phyloP scores from a whole-genome alignment of 2,329 filamentous ascomycete genomes.

The Sordariomycetes sp. region DNA sequence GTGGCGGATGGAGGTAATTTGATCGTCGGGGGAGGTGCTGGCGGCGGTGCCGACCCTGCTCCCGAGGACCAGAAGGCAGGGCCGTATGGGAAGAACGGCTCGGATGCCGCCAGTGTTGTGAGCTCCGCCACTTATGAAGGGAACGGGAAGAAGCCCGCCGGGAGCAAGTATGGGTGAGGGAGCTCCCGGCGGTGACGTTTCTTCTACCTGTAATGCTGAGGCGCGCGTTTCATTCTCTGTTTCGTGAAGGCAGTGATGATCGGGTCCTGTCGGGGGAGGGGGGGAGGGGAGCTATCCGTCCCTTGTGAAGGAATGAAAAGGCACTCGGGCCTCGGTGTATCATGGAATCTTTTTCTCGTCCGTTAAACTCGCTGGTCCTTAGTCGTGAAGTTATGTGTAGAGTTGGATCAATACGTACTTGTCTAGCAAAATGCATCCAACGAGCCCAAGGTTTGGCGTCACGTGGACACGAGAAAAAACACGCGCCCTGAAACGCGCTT shows the following conservation, averaged over 20 bases:
- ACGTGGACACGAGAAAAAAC: not conserved
- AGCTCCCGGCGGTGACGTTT: not conserved
- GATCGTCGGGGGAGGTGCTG: conserved; percentile 56
- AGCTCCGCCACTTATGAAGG: conserved; percentile 4
- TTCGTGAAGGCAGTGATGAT: not conserved
- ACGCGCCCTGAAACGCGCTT: not conserved
- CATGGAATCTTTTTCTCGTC: not conserved
- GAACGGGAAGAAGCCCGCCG: conserved; percentile 19
- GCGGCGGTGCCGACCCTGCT: conserved; percentile 12
- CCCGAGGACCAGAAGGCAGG: conserved; percentile 12
- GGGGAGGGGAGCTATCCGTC: not conserved
- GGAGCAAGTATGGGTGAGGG: conserved; percentile 1
- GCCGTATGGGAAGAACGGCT: conserved; percentile 16
- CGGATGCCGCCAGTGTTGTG: not conserved
- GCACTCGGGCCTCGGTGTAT: not conserved
- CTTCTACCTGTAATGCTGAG: not conserved
- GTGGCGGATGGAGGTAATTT: conserved; percentile 66
- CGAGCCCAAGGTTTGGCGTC: not conserved
- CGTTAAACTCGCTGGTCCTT: too few relatives aligned
- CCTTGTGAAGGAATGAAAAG: not conserved
- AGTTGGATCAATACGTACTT: too few relatives aligned
- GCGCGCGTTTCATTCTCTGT: not conserved
- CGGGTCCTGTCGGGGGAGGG: too few relatives aligned
- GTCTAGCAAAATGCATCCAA: too few relatives aligned
- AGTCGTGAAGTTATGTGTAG: too few relatives aligned